Percentiles rank a stretch among this genome's conserved stretches.
These are phyloP conservation scores for Boletus subcaerulescens DNA, from an alignment of 768 basidiomycete species.

Conservation along the genomic window DNA sequence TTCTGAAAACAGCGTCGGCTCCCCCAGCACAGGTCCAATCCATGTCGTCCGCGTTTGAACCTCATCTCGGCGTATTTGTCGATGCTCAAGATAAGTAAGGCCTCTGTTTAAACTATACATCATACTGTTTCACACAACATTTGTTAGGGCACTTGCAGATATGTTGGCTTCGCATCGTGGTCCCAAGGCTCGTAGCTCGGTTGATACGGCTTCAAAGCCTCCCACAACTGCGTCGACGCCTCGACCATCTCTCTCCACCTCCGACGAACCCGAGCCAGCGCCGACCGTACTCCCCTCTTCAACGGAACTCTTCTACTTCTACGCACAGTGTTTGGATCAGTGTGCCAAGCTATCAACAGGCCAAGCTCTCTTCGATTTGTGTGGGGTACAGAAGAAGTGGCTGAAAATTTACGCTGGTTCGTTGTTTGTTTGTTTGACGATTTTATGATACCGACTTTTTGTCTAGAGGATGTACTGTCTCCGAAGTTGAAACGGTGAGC, in stretches of 20 bases:
- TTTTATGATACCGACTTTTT: not conserved
- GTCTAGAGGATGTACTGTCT: conserved; percentile 80
- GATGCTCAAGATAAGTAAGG: conserved; percentile 95
- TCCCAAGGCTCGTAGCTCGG: conserved; percentile 59
- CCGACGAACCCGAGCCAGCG: conserved; percentile 45
- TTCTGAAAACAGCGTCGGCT: conserved; percentile 52
- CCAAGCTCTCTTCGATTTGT: conserved; percentile 78
- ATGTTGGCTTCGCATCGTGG: conserved; percentile 84
- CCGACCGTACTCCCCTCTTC: conserved; percentile 86
- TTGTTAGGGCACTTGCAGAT: conserved; percentile 73
- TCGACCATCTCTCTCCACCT: conserved; percentile 37
- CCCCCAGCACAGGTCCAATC: conserved; percentile 54
- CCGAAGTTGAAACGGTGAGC: conserved; percentile 68
- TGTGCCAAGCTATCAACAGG: conserved; percentile 89
- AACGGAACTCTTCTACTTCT: conserved; percentile 96
- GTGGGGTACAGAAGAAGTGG: conserved; percentile 88
- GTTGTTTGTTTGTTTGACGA: conserved; percentile 15
- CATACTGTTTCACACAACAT: not conserved
- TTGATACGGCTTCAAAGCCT: conserved; percentile 49
- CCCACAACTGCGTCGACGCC: conserved; percentile 29
- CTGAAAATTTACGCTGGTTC: conserved; percentile 86
- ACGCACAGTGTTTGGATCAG: conserved; percentile 91
- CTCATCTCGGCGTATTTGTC: conserved; percentile 89
- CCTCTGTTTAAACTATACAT: not conserved
- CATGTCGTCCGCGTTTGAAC: conserved; percentile 89